Percentiles rank a stretch among this genome's conserved stretches.
These are phyloP conservation scores for Eragrostis tef DNA, from an alignment of 202 grass and related monocot genomes.

Conservation along the genomic window DNA sequence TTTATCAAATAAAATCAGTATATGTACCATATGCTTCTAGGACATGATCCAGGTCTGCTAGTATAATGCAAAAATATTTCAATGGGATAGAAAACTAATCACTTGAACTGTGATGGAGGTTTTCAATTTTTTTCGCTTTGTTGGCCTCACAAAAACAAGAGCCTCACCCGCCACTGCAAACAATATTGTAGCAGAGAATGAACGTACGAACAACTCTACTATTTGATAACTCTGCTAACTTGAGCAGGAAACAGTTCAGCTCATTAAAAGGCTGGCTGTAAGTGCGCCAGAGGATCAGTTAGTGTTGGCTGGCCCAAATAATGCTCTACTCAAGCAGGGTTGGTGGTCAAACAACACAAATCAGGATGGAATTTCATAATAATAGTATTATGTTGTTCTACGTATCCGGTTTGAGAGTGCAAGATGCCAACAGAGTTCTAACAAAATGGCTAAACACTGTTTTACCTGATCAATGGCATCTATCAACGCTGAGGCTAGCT, in stretches of 20 bases:
- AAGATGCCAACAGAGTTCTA: neutral
- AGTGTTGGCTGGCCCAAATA: neutral
- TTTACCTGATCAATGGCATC: neutral
- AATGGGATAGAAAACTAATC: neutral
- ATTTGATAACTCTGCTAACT: neutral
- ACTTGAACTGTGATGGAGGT: neutral
- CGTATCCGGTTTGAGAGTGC: neutral
- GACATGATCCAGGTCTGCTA: neutral
- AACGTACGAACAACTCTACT: neutral
- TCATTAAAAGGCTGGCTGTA: neutral
- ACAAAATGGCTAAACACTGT: neutral
- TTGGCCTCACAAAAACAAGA: neutral
- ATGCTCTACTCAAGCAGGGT: neutral
- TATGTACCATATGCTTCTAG: neutral
- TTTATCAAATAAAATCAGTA: neutral
- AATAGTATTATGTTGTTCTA: neutral
- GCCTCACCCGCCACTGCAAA: neutral
- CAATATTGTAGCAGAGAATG: neutral
- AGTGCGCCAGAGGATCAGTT: neutral
- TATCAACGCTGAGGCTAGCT: neutral
- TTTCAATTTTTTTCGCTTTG: neutral
- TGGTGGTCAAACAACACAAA: neutral
- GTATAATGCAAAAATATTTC: neutral
- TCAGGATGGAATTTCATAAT: neutral
- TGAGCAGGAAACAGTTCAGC: neutral